A percentile compares a stretch with the other conserved stretches of the same genome.
phyloP scores from a whole-genome alignment of 129 eudicot species.

The Chrysanthemum seticuspe region DNA sequence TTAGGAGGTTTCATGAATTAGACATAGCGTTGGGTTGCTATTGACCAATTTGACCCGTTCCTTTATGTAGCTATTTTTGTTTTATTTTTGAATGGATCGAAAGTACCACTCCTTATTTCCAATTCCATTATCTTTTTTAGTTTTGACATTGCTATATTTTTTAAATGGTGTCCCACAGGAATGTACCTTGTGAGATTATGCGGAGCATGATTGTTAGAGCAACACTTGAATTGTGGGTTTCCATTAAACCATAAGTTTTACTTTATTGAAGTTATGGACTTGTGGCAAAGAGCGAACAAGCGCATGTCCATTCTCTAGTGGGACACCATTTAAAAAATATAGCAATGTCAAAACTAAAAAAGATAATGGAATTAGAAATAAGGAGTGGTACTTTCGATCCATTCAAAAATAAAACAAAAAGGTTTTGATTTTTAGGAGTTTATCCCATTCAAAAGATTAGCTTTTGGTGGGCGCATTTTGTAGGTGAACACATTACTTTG shows the following conservation, averaged over 20 bases:
- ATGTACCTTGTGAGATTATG: conserved; percentile 17
- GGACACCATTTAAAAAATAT: not conserved
- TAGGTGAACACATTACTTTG: conserved; percentile 35
- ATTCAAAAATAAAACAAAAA: too few relatives aligned
- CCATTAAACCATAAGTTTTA: conserved; percentile 10
- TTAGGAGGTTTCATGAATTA: too few relatives aligned
- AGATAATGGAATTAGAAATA: not conserved
- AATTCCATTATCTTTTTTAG: not conserved
- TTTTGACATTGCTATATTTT: not conserved
- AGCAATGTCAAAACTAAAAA: not conserved
- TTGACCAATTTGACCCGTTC: too few relatives aligned
- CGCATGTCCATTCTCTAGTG: not conserved
- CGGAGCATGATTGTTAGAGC: conserved; percentile 2
- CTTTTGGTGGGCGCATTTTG: conserved; percentile 31
- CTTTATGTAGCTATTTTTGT: too few relatives aligned
- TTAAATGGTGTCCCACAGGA: not conserved
- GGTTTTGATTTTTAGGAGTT: conserved; percentile 20
- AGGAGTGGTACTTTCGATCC: too few relatives aligned
- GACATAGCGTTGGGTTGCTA: too few relatives aligned
- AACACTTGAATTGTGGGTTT: conserved; percentile 11
- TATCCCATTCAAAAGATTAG: conserved; percentile 20
- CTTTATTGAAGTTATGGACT: conserved; percentile 14
- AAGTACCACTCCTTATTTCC: not conserved
- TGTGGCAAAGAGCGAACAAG: conserved; percentile 19
- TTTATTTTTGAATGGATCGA: too few relatives aligned